Conservation (phyloP, 148 eudicot genomes). For the Vaccinium darrowii region DNA sequence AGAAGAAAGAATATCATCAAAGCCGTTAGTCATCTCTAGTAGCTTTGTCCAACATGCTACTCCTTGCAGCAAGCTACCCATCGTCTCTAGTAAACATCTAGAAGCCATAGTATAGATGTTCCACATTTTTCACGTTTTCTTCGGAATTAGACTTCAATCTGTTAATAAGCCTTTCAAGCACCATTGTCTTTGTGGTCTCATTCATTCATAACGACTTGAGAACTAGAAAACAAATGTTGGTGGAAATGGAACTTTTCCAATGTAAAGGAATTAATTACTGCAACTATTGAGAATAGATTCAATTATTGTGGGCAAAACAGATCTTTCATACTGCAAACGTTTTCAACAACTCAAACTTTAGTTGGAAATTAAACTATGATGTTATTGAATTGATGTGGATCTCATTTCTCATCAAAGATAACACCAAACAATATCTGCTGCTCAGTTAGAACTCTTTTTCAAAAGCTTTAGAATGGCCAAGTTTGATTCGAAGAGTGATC, state of each 20-base stretch:
- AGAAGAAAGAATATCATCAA: neutral
- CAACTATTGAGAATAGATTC: no score
- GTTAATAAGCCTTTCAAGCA: neutral
- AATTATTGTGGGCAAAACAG: no score
- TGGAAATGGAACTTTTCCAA: no score
- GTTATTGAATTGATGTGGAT: neutral
- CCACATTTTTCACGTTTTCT: neutral
- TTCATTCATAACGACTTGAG: neutral
- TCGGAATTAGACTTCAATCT: neutral
- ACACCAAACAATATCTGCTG: neutral
- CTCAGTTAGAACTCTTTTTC: neutral
- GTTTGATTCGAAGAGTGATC: neutral
- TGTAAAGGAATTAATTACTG: no score
- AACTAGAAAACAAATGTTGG: neutral
- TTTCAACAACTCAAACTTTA: neutral
- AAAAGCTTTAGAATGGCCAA: neutral
- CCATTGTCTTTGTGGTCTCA: neutral
- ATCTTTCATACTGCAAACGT: no score
- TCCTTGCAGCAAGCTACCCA: neutral
- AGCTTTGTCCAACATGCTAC: neutral
- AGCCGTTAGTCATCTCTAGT: neutral
- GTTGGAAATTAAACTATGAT: neutral
- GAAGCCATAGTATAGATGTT: neutral
- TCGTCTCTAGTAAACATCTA: neutral
- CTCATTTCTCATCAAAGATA: neutral